Evolutionary conservation across 192 early-diverging fungal genomes (phyloP), one percentile per base, ranked within the genome.

Genomic region (Gaertneriomyces semiglobifer): DNA sequence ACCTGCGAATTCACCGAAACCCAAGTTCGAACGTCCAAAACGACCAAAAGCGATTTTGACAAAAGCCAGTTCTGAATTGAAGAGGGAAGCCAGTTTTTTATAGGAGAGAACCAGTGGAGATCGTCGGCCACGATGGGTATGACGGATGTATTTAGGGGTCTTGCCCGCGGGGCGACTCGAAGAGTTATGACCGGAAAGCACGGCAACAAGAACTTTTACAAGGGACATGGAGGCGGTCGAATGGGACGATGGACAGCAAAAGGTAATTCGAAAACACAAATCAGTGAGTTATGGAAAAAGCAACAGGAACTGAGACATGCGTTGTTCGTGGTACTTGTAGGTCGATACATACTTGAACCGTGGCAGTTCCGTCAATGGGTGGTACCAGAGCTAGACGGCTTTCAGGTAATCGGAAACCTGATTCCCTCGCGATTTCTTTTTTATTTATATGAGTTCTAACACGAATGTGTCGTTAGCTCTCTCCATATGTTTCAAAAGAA

Each of bases 201-300:
- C 50, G 82, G 82, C 50, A 84, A 84, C 74, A 84, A 84, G 73
- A 84, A 84, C 76, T 84, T 71, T 65, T 84, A 84, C 77, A 84
- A 84, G 68, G 82, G 82, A 41, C 67, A 59, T 4, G 68, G 79
- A 43, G 68, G 76, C 47, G 79, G 75, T n/a, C 60, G 65, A 44
- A 81, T 78, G 76, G 79, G 79, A 41, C 72, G 66, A 58, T 74
- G 77, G 75, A 77, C 75, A 9, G 48, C 62, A 41, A 76, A 70
- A 64, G 78, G 76, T 74, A 47, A 33, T 11, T 25, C 12, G 46
- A 14, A 58, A 6, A 5, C 16, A 6, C n/a, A 20, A 33, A 14
- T 57, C 25, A 1, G 16, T 3, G 12, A n/a, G n/a, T 57, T 4
- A n/a, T 45, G 56, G 5, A 16, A 38, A 16, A 8, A 58, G 48